phyloP scores from a whole-genome alignment of 2,329 filamentous ascomycete species.

The Diaporthe ampelina region DNA sequence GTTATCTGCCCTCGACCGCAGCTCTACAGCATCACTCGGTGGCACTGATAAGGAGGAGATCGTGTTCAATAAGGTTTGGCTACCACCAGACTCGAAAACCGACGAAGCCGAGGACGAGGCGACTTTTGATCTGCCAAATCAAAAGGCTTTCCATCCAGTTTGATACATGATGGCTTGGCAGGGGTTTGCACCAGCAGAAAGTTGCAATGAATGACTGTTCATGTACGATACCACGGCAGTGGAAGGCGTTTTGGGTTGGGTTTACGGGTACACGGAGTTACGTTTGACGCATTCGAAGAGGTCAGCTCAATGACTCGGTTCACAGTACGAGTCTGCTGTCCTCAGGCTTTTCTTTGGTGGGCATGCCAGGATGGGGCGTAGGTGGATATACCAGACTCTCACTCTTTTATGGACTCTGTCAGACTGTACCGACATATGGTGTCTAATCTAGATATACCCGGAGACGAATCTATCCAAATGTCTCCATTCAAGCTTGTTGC shows the following conservation, averaged over 20 bases:
- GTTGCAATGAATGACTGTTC: no score
- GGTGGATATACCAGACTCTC: not conserved
- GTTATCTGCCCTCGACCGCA: not conserved
- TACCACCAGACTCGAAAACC: not conserved
- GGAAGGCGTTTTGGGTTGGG: not conserved
- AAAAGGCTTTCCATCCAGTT: slow-evolving; percentile 17
- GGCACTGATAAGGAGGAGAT: not conserved
- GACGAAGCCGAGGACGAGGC: not conserved
- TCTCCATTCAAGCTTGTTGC: no score
- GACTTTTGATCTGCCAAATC: not conserved
- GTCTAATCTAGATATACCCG: not conserved
- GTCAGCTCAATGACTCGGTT: not conserved
- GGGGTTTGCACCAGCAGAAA: not conserved
- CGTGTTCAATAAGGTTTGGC: slow-evolving; percentile 19
- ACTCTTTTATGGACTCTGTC: not conserved
- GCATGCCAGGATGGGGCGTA: no score
- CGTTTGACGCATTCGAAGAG: not conserved
- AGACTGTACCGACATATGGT: not conserved
- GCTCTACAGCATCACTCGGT: slow-evolving; percentile 5
- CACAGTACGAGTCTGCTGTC: not conserved
- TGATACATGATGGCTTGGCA: not conserved
- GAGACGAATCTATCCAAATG: not conserved
- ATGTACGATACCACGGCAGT: not conserved
- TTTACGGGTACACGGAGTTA: not conserved
- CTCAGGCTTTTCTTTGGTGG: not conserved